These are phyloP conservation scores for Helicocarpus griseus DNA, from an alignment of 2,329 filamentous ascomycete species.

Conservation along the genomic window DNA sequence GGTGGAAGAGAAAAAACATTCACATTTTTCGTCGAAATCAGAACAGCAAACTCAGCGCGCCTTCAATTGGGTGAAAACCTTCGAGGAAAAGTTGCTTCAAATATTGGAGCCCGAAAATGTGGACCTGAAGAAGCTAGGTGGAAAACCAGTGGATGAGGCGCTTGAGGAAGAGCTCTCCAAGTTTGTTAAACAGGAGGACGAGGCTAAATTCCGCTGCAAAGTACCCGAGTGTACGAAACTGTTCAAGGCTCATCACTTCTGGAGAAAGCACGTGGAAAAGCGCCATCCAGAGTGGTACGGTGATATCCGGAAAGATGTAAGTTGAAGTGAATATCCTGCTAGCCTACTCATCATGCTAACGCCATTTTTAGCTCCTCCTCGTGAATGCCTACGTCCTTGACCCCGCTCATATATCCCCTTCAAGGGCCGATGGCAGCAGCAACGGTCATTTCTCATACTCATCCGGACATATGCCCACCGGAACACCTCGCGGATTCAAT, in stretches of 20 bases:
- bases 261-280: slow-evolving; percentile 97
- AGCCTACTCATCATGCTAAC: slow-evolving; percentile 4
- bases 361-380: slow-evolving; percentile 57
- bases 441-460: slow-evolving; percentile 88
- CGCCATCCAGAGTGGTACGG: slow-evolving; percentile 83
- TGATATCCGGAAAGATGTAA: slow-evolving; percentile 70
- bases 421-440: slow-evolving; percentile 84
- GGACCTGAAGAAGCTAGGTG: slow-evolving; percentile 83
- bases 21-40: slow-evolving; percentile 60
- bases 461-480: slow-evolving; percentile 64
- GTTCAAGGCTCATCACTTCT: slow-evolving; percentile 95
- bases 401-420: slow-evolving; percentile 87
- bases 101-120: slow-evolving; percentile 82
- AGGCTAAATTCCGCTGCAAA: slow-evolving; percentile 93
- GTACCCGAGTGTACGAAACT: slow-evolving; percentile 92
- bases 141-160: slow-evolving; percentile 75
- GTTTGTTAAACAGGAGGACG: slow-evolving; percentile 93
- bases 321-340: slow-evolving; percentile 22
- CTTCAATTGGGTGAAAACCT: slow-evolving; percentile 98
- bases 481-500: slow-evolving; percentile 87
- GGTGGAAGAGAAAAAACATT: slow-evolving; percentile 63
- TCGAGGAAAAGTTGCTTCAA: slow-evolving; percentile 91
- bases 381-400: slow-evolving; percentile 94
- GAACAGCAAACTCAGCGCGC: slow-evolving; percentile 89
- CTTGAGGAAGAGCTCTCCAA: slow-evolving; percentile 77